These are phyloP conservation scores for Cladosporium sp. DNA, from an alignment of 2,329 filamentous ascomycete species.

Conservation along the genomic window DNA sequence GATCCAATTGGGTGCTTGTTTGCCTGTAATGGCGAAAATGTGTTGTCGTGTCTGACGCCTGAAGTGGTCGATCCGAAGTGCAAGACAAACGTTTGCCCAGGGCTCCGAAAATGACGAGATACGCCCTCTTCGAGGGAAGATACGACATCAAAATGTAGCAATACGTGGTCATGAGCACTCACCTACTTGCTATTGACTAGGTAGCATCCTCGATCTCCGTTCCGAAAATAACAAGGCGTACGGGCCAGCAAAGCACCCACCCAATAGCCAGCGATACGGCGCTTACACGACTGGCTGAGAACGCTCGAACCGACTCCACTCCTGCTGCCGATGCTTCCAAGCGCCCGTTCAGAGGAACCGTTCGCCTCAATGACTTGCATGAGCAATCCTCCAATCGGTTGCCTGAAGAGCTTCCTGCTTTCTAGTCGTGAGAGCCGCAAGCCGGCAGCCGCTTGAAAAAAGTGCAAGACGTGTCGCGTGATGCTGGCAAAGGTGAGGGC, in stretches of 20 bases:
- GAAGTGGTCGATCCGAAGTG: too few species aligned
- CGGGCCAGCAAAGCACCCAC: background rate
- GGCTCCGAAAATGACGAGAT: too few species aligned
- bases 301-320: background rate
- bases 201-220: background rate
- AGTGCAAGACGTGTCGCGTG: constrained; percentile 1
- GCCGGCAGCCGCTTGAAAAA: constrained; percentile 1
- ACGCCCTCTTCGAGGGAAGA: too few species aligned
- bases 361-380: constrained; percentile 9
- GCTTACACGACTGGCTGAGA: constrained; percentile 8
- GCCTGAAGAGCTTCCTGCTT: background rate
- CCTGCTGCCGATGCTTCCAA: constrained; percentile 1
- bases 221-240: background rate
- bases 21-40: too few species aligned
- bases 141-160: too few species aligned
- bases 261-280: background rate
- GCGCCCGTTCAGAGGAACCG: constrained; percentile 4
- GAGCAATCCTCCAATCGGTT: background rate
- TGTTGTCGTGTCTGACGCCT: too few species aligned
- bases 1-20: background rate
- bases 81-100: too few species aligned
- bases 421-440: background rate
- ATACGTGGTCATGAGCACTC: too few species aligned
- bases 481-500: background rate
- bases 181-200: background rate